Conservation (phyloP, 106 monocot species). For the Gastrodia elata region DNA sequence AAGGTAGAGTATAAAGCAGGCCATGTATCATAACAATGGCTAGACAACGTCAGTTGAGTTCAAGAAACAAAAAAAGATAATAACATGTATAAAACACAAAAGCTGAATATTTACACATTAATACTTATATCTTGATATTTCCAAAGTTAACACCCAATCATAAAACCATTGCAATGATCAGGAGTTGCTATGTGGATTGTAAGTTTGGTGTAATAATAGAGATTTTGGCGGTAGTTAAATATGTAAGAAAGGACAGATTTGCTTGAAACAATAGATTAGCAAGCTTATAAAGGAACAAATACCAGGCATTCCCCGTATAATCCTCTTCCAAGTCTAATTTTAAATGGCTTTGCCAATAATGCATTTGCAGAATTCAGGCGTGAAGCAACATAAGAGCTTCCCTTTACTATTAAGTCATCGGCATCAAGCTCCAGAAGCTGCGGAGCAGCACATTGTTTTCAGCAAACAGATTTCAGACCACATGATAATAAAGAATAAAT, state of each 20-base stretch:
- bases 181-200: too few species aligned
- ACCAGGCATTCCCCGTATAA: constrained; percentile 85
- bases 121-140: too few species aligned
- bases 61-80: background rate
- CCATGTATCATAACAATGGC: background rate
- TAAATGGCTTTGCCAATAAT: constrained; percentile 47
- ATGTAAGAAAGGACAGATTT: background rate
- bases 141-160: too few species aligned
- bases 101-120: too few species aligned
- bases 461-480: background rate
- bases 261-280: background rate
- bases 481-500: background rate
- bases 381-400: constrained; percentile 24
- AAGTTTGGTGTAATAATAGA: too few species aligned
- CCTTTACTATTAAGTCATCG: constrained; percentile 39
- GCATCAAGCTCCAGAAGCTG: constrained; percentile 64
- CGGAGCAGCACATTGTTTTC: background rate
- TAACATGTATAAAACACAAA: too few species aligned
- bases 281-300: constrained; percentile 7
- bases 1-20: background rate
- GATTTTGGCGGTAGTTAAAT: too few species aligned
- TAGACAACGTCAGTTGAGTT: background rate
- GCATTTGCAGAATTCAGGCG: constrained; percentile 37
- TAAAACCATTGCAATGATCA: too few species aligned
- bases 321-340: constrained; percentile 73